Evolutionary conservation across 2,329 filamentous ascomycete species (phyloP).

Genomic region (Dichotomopilus funicola): DNA sequence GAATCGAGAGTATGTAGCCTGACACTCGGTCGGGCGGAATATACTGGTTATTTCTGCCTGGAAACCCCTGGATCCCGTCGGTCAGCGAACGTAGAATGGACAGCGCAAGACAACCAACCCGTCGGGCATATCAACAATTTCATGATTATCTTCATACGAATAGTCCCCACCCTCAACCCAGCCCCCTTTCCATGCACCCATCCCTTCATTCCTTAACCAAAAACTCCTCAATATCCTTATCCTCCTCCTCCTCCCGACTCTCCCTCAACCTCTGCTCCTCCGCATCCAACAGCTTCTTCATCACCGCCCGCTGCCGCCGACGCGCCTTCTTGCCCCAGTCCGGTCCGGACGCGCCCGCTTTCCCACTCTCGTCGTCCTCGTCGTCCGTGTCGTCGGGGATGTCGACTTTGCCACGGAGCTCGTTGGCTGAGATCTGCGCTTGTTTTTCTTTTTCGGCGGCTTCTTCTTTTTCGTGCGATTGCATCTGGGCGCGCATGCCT

Average conservation of each 20-base stretch:
- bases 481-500: conserved; percentile 56
- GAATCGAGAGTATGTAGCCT: no score
- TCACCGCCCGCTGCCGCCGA: conserved; percentile 59
- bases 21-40: no score
- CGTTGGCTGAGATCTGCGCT: conserved; percentile 54
- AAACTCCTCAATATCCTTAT: conserved; percentile 70
- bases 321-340: conserved; percentile 67
- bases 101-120: no score
- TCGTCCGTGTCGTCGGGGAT: conserved; percentile 49
- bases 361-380: conserved; percentile 41
- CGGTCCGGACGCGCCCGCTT: conserved; percentile 37
- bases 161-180: not conserved
- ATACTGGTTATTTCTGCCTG: no score
- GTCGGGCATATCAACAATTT: no score
- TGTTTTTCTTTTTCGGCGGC: conserved; percentile 32
- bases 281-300: conserved; percentile 58
- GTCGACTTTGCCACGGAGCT: conserved; percentile 50
- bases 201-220: conserved; percentile 36
- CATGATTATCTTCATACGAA: not conserved
- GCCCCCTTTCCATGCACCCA: not conserved
- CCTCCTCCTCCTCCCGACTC: conserved; percentile 55
- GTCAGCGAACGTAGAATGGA: no score
- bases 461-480: conserved; percentile 52
- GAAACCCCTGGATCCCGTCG: no score
- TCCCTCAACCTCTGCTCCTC: conserved; percentile 54